Conservation (phyloP, 768 basidiomycete genomes). For the Mycena capillaripes region DNA sequence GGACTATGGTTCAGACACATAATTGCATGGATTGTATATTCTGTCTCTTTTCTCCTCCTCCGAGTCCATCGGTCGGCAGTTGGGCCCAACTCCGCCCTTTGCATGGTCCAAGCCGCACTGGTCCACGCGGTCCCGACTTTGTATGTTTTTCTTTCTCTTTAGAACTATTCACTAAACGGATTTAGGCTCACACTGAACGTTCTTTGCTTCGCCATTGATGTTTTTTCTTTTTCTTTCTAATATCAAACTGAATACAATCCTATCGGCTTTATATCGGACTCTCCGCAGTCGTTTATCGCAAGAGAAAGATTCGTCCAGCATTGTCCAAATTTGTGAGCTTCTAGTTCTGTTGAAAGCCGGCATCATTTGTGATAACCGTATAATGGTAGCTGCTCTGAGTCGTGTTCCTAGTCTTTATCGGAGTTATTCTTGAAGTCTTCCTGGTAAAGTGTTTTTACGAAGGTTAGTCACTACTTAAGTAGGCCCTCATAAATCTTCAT, state of each 20-base stretch:
- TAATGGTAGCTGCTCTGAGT: background rate
- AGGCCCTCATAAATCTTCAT: background rate
- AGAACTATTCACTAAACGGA: background rate
- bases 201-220: conserved; percentile 21
- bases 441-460: background rate
- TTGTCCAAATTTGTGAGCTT: conserved; percentile 19
- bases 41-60: conserved; percentile 11
- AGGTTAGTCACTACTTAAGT: background rate
- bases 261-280: conserved; percentile 14
- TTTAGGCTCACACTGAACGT: conserved; percentile 19
- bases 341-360: background rate
- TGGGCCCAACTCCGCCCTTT: conserved; percentile 2
- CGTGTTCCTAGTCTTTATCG: background rate
- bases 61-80: conserved; percentile 8
- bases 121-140: conserved; percentile 15
- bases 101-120: conserved; percentile 12
- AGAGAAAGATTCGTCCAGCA: conserved; percentile 25
- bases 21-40: conserved; percentile 21
- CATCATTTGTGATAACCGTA: background rate
- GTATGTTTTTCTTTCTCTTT: background rate
- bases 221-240: background rate
- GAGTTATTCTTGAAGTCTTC: conserved; percentile 6
- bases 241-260: background rate
- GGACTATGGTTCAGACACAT: conserved; percentile 26
- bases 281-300: conserved; percentile 3